Percentiles rank a stretch among this genome's conserved stretches.
Evolutionary conservation across 1,284 basidiomycete genomes (phyloP).

Genomic region (Moesziomyces sp.): DNA sequence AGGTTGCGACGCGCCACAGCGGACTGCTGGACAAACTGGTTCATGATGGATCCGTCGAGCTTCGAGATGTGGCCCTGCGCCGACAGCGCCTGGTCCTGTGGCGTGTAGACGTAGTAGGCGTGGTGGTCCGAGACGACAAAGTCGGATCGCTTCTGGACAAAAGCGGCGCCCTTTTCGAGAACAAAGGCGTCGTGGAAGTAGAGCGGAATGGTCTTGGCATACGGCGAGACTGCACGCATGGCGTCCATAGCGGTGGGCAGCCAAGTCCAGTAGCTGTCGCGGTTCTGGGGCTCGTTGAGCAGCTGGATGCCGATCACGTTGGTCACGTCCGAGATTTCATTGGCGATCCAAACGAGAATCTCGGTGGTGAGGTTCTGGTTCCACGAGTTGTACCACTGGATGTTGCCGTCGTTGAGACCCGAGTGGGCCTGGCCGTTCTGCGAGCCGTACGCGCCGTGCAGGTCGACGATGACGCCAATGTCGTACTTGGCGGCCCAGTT

Average conservation of each 20-base stretch:
- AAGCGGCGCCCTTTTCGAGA: slow-evolving; percentile 73
- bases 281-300: slow-evolving; percentile 76
- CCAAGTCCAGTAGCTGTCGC: slow-evolving; percentile 61
- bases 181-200: slow-evolving; percentile 83
- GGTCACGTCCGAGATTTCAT: slow-evolving; percentile 74
- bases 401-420: slow-evolving; percentile 76
- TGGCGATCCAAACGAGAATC: slow-evolving; percentile 73
- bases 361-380: slow-evolving; percentile 75
- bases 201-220: slow-evolving; percentile 73
- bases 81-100: slow-evolving; percentile 47
- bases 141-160: slow-evolving; percentile 73
- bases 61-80: slow-evolving; percentile 60
- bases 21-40: slow-evolving; percentile 32
- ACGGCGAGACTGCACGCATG: slow-evolving; percentile 72
- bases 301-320: slow-evolving; percentile 81
- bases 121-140: slow-evolving; percentile 83
- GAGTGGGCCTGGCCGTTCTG: slow-evolving; percentile 77
- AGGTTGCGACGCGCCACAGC: slow-evolving; percentile 72
- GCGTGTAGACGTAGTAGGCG: slow-evolving; percentile 74
- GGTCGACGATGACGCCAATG: slow-evolving; percentile 79
- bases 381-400: slow-evolving; percentile 71
- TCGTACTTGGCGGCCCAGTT: slow-evolving; percentile 76
- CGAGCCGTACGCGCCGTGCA: slow-evolving; percentile 79
- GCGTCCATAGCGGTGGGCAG: slow-evolving; percentile 70
- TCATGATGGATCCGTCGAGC: slow-evolving; percentile 53